These are phyloP conservation scores for Cnidoscolus chayamansa DNA, from an alignment of 441 rosid species.

Conservation along the genomic window DNA sequence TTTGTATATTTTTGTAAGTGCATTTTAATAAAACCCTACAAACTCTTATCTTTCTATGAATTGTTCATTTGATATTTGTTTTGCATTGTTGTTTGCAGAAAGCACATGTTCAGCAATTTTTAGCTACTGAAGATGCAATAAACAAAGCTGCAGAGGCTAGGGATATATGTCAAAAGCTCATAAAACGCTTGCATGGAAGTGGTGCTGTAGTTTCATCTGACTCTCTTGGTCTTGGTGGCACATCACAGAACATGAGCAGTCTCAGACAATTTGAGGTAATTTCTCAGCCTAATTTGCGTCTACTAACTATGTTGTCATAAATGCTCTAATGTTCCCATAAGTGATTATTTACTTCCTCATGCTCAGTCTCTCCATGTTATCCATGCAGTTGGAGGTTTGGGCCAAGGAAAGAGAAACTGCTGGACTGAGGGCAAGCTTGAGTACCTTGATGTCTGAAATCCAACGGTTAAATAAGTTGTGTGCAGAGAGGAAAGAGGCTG, in stretches of 20 bases:
- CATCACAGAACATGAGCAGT: conserved; percentile 60
- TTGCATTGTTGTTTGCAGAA: conserved; percentile 45
- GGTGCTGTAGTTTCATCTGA: conserved; percentile 52
- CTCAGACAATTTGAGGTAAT: conserved; percentile 78
- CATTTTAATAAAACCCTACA: not conserved
- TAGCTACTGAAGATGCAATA: conserved; percentile 85
- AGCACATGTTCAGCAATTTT: conserved; percentile 91
- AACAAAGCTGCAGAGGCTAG: conserved; percentile 89
- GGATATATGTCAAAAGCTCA: conserved; percentile 61
- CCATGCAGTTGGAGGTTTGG: conserved; percentile 82
- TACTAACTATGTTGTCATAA: not conserved
- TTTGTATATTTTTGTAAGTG: not conserved
- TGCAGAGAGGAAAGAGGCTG: conserved; percentile 90
- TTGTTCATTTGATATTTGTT: conserved; percentile 12
- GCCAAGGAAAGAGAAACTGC: conserved; percentile 85
- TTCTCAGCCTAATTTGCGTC: conserved; percentile 3
- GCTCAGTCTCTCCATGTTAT: conserved; percentile 22
- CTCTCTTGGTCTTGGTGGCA: conserved; percentile 46
- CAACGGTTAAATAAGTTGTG: conserved; percentile 73
- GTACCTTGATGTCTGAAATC: conserved; percentile 73
- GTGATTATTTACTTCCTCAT: not conserved
- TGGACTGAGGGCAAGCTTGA: conserved; percentile 83
- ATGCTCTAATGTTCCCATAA: not conserved
- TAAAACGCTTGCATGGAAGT: conserved; percentile 67
- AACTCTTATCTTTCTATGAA: conserved; percentile 6